Evolutionary conservation across 2,329 filamentous ascomycete species (phyloP).

Genomic region (Myriosclerotinia curreyana): DNA sequence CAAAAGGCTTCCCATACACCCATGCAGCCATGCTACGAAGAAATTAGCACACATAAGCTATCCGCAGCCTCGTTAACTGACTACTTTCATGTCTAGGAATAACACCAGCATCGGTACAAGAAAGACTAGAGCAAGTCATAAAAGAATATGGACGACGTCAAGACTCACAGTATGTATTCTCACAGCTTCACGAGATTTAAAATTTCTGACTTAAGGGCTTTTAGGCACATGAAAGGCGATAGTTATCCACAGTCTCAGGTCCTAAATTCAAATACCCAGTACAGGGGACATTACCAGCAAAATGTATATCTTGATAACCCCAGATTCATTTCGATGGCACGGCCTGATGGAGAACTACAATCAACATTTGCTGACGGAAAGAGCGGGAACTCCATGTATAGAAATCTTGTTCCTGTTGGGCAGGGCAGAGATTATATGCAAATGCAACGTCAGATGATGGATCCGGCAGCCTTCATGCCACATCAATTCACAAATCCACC

Average conservation of each 20-base stretch:
- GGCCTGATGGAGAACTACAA: too few species aligned
- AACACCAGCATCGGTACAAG: background rate
- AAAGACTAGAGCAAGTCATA: background rate
- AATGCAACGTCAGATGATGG: accelerated
- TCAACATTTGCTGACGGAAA: accelerated
- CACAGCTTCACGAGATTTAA: accelerated
- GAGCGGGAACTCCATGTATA: too few species aligned
- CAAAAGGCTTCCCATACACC: too few species aligned
- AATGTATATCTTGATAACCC: accelerated
- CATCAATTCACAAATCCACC: too few species aligned
- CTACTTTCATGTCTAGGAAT: background rate
- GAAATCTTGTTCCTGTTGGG: background rate
- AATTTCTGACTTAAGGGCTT: too few species aligned
- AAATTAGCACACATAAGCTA: too few species aligned
- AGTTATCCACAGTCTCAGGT: background rate
- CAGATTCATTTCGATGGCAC: accelerated
- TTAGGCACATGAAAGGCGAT: too few species aligned
- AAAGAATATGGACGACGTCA: background rate
- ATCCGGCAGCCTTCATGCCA: accelerated
- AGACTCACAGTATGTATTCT: background rate
- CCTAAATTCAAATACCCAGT: background rate
- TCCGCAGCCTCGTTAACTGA: background rate
- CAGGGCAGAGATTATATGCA: too few species aligned
- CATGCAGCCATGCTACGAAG: too few species aligned
- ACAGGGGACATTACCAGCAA: background rate